phyloP scores from a whole-genome alignment of 2,329 filamentous ascomycete genomes.

The Ophiosphaerella narmari region DNA sequence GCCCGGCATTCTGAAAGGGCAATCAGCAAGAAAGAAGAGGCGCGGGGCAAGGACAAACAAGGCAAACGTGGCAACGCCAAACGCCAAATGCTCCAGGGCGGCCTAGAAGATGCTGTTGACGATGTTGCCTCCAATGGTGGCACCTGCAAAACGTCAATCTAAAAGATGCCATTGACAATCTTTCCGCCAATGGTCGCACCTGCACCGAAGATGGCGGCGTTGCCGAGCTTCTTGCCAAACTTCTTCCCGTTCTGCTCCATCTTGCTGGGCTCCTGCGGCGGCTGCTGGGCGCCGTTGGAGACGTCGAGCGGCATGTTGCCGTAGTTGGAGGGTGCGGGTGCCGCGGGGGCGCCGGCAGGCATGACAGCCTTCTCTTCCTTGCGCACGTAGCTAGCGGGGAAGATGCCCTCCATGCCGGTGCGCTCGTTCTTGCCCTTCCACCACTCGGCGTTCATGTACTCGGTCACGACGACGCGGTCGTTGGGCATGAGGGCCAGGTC shows the following conservation, averaged over 20 bases:
- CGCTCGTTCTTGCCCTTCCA: constrained; percentile 88
- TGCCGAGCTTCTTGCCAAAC: constrained; percentile 92
- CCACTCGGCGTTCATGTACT: constrained; percentile 98
- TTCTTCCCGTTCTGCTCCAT: constrained; percentile 82
- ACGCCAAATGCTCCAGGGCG: not conserved
- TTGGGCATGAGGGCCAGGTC: constrained; percentile 81
- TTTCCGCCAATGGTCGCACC: constrained; percentile 90
- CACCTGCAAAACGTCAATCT: constrained; percentile 66
- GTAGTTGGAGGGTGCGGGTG: constrained; percentile 63
- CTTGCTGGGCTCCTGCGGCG: constrained; percentile 63
- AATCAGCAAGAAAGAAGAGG: not conserved
- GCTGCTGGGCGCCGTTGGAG: constrained; percentile 57
- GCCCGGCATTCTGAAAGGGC: not conserved
- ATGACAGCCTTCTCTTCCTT: constrained; percentile 65
- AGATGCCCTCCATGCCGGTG: constrained; percentile 86
- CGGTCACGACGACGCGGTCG: constrained; percentile 77
- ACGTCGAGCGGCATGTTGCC: constrained; percentile 77
- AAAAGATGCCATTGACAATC: constrained; percentile 90
- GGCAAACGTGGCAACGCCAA: not conserved
- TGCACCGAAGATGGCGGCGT: constrained; percentile 86
- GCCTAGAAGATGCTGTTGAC: constrained; percentile 54
- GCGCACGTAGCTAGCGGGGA: constrained; percentile 86
- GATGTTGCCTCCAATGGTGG: constrained; percentile 86
- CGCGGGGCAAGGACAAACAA: not conserved
- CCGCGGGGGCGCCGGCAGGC: constrained; percentile 42